A percentile compares a stretch with the other conserved stretches of the same genome.
These are phyloP conservation scores for Drechmeria coniospora DNA, from an alignment of 2,329 filamentous ascomycete genomes.

Conservation along the genomic window DNA sequence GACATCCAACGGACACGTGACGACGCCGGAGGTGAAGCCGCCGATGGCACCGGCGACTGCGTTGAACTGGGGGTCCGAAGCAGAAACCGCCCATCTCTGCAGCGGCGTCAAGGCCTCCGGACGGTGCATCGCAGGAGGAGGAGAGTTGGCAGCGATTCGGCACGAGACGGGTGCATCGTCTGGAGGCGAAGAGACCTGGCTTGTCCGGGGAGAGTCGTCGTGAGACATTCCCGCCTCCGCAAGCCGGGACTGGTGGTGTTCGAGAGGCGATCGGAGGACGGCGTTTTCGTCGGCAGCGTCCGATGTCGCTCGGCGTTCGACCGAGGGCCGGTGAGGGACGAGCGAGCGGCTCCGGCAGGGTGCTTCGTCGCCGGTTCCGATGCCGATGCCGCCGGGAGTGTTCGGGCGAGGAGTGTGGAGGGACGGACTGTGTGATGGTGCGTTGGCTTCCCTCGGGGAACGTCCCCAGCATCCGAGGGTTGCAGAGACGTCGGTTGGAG, in stretches of 20 bases:
- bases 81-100: conserved; percentile 39
- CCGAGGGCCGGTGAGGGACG: not conserved
- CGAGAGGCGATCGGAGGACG: not conserved
- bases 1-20: conserved; percentile 93
- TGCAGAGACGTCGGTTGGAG: conserved; percentile 6
- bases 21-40: conserved; percentile 82
- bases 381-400: not conserved
- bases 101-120: conserved; percentile 23
- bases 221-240: conserved; percentile 32
- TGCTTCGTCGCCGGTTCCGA: too few species aligned
- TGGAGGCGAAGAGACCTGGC: conserved; percentile 14
- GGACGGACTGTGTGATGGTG: not conserved
- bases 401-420: not conserved
- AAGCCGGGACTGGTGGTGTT: not conserved
- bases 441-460: not conserved
- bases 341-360: too few species aligned
- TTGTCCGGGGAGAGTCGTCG: conserved; percentile 25
- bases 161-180: conserved; percentile 22
- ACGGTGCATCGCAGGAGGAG: conserved; percentile 14
- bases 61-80: conserved; percentile 55
- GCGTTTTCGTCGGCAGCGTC: conserved; percentile 1
- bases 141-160: conserved; percentile 14
- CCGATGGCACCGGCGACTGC: conserved; percentile 77
- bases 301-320: not conserved
- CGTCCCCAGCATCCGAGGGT: conserved; percentile 7